phyloP scores from a whole-genome alignment of 768 basidiomycete species.

The Boletus vinaceobasis region DNA sequence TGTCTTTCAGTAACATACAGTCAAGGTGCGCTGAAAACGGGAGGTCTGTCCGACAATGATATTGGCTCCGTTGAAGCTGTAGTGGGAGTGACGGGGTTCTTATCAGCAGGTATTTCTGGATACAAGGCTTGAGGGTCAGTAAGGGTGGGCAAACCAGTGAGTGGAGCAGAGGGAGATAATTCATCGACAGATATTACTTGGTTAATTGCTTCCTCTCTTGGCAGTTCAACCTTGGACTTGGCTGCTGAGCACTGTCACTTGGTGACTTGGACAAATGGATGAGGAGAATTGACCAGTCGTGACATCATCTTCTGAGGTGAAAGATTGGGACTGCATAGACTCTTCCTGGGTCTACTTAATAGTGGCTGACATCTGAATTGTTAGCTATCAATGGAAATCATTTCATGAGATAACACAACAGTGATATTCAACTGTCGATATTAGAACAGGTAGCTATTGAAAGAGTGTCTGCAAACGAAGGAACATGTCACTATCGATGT shows the following conservation, averaged over 20 bases:
- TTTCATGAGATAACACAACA: too few relatives aligned
- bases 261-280: conserved; percentile 49
- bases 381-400: too few relatives aligned
- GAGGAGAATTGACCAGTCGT: conserved; percentile 64
- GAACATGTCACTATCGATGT: too few relatives aligned
- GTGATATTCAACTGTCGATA: too few relatives aligned
- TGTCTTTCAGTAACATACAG: conserved; percentile 27
- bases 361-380: too few relatives aligned
- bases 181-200: conserved; percentile 12
- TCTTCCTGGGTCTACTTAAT: too few relatives aligned
- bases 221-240: conserved; percentile 27
- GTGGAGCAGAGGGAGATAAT: conserved; percentile 11
- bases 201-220: conserved; percentile 24
- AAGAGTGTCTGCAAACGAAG: too few relatives aligned
- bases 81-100: not conserved
- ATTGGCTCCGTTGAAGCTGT: not conserved
- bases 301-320: conserved; percentile 40
- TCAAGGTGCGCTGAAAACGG: conserved; percentile 19
- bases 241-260: conserved; percentile 48
- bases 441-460: too few relatives aligned
- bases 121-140: not conserved
- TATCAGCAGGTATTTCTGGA: conserved; percentile 8
- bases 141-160: too few relatives aligned
- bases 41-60: conserved; percentile 7
- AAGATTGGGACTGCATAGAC: conserved; percentile 30